These are phyloP conservation scores for Paraglomus occultum DNA, from an alignment of 192 early-diverging fungal species.

Conservation along the genomic window DNA sequence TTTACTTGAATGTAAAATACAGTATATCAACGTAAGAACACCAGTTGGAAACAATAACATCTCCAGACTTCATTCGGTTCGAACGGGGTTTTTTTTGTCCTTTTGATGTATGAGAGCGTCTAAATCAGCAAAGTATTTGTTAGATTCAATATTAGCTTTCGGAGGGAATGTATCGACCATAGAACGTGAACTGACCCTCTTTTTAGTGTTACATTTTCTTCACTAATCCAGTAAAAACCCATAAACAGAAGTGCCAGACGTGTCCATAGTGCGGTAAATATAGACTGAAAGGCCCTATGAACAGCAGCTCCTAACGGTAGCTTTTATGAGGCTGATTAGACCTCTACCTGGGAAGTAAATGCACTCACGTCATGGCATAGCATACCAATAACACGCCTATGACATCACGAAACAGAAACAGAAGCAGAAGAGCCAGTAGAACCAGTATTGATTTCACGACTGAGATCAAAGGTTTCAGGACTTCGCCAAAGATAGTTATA, in stretches of 20 bases:
- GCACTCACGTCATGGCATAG: background rate
- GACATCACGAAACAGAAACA: slow-evolving; percentile 46
- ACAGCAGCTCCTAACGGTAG: slow-evolving; percentile 34
- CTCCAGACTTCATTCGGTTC: slow-evolving; percentile 50
- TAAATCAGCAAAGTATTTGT: background rate
- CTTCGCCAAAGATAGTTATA: slow-evolving; percentile 34
- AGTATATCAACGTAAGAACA: slow-evolving; percentile 81
- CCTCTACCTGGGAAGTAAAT: background rate
- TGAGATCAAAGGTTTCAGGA: slow-evolving; percentile 49
- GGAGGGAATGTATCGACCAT: background rate
- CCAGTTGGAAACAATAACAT: slow-evolving; percentile 80
- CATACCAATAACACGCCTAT: slow-evolving; percentile 47
- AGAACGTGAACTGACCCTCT: slow-evolving; percentile 52
- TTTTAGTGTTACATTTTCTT: slow-evolving; percentile 61
- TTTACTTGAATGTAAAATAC: slow-evolving; percentile 66
- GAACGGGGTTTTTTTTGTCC: slow-evolving; percentile 29
- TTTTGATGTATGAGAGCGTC: slow-evolving; percentile 31
- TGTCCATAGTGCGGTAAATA: slow-evolving; percentile 40
- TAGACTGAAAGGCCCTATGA: slow-evolving; percentile 37
- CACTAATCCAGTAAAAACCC: slow-evolving; percentile 76
- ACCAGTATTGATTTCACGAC: slow-evolving; percentile 44
- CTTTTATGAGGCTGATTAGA: slow-evolving; percentile 14
- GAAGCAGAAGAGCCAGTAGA: slow-evolving; percentile 34
- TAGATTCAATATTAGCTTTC: background rate
- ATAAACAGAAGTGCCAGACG: slow-evolving; percentile 61